phyloP scores from a whole-genome alignment of 2,329 filamentous ascomycete species.

The Epichloe baconii region DNA sequence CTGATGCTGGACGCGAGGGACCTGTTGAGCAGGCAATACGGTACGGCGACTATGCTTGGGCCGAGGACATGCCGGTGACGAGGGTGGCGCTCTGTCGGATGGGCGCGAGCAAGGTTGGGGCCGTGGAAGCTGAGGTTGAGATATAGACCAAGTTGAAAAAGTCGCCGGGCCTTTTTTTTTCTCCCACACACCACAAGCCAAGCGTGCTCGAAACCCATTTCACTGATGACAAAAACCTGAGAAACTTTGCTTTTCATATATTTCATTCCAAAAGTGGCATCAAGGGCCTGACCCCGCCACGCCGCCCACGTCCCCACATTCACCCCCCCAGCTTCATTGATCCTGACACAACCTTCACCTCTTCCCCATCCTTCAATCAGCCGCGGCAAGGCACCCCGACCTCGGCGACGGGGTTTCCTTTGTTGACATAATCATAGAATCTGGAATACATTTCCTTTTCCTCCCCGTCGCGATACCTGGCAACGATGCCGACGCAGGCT shows the following conservation, averaged over 20 bases:
- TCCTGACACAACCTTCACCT: not conserved
- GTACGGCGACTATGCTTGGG: conserved; percentile 59
- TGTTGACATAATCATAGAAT: not conserved
- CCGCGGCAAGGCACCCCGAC: not conserved
- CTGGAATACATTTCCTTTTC: not conserved
- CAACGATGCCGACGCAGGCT: not conserved
- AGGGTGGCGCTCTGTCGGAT: conserved; percentile 71
- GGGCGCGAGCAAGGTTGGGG: conserved; percentile 56
- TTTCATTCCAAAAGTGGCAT: no score
- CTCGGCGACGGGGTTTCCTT: not conserved
- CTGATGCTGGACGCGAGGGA: conserved; percentile 41
- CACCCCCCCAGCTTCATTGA: not conserved
- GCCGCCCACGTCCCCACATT: not conserved
- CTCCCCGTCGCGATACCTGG: not conserved
- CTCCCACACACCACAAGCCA: no score
- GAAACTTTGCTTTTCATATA: no score
- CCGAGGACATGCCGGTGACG: conserved; percentile 52
- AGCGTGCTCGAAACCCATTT: no score
- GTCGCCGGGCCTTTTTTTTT: no score
- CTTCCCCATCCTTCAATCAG: not conserved
- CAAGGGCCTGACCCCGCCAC: no score
- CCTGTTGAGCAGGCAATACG: conserved; percentile 30
- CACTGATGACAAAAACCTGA: no score
- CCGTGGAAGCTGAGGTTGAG: conserved; percentile 36
- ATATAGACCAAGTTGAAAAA: no score